phyloP scores from a whole-genome alignment of 495 filamentous ascomycete genomes.

The Penicillium coffeae region DNA sequence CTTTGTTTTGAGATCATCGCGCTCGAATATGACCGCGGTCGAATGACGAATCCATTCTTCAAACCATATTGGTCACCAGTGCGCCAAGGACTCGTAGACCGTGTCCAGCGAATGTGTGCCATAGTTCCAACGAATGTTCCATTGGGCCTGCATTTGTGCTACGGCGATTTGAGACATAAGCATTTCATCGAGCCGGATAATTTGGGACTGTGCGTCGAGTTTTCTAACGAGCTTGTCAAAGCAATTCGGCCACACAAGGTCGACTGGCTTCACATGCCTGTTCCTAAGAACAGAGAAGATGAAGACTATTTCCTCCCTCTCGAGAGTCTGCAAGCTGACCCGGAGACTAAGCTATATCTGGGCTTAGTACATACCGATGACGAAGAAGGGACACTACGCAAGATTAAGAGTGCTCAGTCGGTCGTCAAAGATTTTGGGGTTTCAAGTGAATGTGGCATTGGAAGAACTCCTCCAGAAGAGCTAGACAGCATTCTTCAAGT shows the following conservation, averaged over 20 bases:
- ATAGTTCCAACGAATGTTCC: slow-evolving; percentile 29
- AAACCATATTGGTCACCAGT: slow-evolving; percentile 33
- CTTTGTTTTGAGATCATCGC: slow-evolving; percentile 31
- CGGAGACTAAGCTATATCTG: slow-evolving; percentile 22
- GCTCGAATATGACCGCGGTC: slow-evolving; percentile 23
- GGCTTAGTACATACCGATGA: slow-evolving; percentile 41
- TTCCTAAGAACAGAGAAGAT: slow-evolving; percentile 34
- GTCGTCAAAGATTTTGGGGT: slow-evolving; percentile 29
- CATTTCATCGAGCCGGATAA: slow-evolving; percentile 43
- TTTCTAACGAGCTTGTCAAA: slow-evolving; percentile 20
- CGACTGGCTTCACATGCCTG: slow-evolving; percentile 42
- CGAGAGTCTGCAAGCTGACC: slow-evolving; percentile 20
- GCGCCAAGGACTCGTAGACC: slow-evolving; percentile 31
- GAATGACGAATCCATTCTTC: slow-evolving; percentile 2
- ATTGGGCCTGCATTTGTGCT: slow-evolving; percentile 45
- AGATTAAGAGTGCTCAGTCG: slow-evolving; percentile 31
- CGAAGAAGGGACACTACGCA: slow-evolving; percentile 31
- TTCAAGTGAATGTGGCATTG: slow-evolving; percentile 43
- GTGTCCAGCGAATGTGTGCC: slow-evolving; percentile 22
- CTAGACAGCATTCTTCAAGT: slow-evolving; percentile 27
- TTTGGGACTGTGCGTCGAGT: slow-evolving; percentile 20
- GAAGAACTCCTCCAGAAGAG: slow-evolving; percentile 34
- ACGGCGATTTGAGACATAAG: slow-evolving; percentile 38
- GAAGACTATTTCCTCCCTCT: slow-evolving; percentile 27
- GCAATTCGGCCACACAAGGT: slow-evolving; percentile 4